Conservation (phyloP, 768 basidiomycete species). For the Boletus subcaerulescens region DNA sequence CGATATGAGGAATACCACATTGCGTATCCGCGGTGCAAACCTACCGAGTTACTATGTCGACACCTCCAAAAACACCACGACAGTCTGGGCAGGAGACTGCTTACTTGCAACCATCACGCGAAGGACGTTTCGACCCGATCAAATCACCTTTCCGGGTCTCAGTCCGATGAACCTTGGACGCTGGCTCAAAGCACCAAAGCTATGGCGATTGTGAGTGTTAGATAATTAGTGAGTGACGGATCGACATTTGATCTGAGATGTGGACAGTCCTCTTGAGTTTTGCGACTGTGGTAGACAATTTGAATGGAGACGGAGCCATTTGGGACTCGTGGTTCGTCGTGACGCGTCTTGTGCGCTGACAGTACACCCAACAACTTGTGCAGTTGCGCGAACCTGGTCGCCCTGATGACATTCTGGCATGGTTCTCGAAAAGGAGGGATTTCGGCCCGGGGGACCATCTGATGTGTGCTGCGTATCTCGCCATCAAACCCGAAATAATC, state of each 20-base stretch:
- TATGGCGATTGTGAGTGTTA: constrained; percentile 13
- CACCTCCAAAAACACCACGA: constrained; percentile 5
- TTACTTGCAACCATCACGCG: constrained; percentile 14
- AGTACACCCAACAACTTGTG: not conserved
- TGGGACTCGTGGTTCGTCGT: constrained; percentile 14
- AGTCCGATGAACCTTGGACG: constrained; percentile 4
- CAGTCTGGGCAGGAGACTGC: not conserved
- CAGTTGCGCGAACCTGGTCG: constrained; percentile 11
- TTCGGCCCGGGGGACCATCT: not conserved
- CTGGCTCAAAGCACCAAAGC: constrained; percentile 12
- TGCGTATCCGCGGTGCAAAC: not conserved
- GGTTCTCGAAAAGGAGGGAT: constrained; percentile 8
- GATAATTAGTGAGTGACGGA: not conserved
- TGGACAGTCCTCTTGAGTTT: constrained; percentile 13
- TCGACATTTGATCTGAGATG: not conserved
- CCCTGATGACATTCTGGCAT: constrained; percentile 4
- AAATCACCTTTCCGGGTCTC: constrained; percentile 12
- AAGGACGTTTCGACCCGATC: constrained; percentile 9
- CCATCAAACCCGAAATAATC: constrained; percentile 11
- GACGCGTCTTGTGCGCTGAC: not conserved
- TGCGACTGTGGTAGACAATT: constrained; percentile 4
- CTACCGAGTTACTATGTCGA: constrained; percentile 10
- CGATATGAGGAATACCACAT: constrained; percentile 8
- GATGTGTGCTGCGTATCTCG: constrained; percentile 2
- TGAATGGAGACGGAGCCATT: constrained; percentile 7